phyloP scores from a whole-genome alignment of 2,329 filamentous ascomycete genomes.

The Cladosporium sp. region DNA sequence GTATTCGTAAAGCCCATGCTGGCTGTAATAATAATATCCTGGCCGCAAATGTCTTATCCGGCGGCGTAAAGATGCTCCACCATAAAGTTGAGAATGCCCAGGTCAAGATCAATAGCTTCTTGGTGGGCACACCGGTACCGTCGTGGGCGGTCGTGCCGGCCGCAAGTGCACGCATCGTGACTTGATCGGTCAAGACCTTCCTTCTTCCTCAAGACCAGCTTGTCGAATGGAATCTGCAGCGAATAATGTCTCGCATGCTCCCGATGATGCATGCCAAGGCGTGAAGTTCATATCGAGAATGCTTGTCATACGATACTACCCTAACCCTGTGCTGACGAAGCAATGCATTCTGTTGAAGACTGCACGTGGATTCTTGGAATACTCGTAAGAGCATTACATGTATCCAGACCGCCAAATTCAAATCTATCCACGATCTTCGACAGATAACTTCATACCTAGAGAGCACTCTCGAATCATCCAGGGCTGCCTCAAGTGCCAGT shows the following conservation, averaged over 20 bases:
- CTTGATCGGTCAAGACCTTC: background rate
- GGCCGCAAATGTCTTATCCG: slow-evolving; percentile 32
- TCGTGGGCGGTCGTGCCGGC: background rate
- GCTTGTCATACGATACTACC: background rate
- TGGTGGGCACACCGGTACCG: slow-evolving; percentile 6
- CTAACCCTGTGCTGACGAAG: background rate
- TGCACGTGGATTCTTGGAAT: background rate
- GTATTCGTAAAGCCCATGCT: slow-evolving; percentile 30
- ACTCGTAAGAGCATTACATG: no score
- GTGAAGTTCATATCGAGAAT: background rate
- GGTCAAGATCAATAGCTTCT: slow-evolving; percentile 7
- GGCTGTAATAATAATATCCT: slow-evolving; percentile 35
- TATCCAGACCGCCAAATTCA: no score
- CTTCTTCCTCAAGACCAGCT: background rate
- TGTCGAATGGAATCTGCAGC: background rate
- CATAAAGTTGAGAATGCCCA: slow-evolving; percentile 31
- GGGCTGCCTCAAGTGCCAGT: background rate
- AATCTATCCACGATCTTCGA: background rate
- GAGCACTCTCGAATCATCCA: background rate
- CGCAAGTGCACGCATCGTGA: slow-evolving; percentile 10
- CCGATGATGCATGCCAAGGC: slow-evolving; percentile 1
- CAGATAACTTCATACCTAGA: no score
- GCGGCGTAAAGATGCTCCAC: slow-evolving; percentile 37
- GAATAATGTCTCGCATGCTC: background rate
- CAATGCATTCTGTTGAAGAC: background rate